Evolutionary conservation across 352 stramenopile genomes (phyloP), one percentile per base, ranked within the genome.

Genomic region (Phytopythium aichiense): DNA sequence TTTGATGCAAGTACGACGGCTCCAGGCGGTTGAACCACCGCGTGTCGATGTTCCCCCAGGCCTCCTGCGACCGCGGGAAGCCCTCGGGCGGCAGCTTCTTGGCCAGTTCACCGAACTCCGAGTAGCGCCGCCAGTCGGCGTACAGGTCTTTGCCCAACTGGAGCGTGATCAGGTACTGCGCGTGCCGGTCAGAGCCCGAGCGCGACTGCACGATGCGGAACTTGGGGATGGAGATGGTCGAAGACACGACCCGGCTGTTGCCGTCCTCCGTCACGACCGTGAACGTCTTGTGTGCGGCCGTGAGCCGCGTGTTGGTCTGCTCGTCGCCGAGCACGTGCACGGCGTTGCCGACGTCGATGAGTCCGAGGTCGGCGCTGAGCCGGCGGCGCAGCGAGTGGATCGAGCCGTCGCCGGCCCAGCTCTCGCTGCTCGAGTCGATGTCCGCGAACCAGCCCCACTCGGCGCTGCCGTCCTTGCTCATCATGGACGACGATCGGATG

Each of bases 381-480:
- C 79, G 78, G 12, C 87, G 82, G 37, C 83, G 77, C 20, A 87
- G 55, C 48, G 74, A 84, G 37, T 83, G 77, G n/a, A 88, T 65
- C 20, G 81, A 91, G 12, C 71, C 77, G 40, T 94, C 87, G 45
- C 81, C 76, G 38, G 71, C 80, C 80, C 80, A 92, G 63, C 81
- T 92, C 68, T 95, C 87, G 60, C 77, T 87, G 54, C 87, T 95
- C 53, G 79, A 91, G 66, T 95, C 87, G 51, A 95, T 95, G 63
- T 95, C 87, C 15, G 85, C 84, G 49, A 95, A 95, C 87, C 87
- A 95, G 22, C 87, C 87, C 87, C 87, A 95, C 50, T 95, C 87
- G 25, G 82, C 84, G 57, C 84, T 94, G 63, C 74, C 81, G 42
- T 95, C 84, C 55, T 89, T 91, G 58, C 76, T 82, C 73, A 87